Evolutionary conservation across 495 filamentous ascomycete species (phyloP), one percentile per base, ranked within the genome.

Genomic region (Trichoderma reesei): DNA sequence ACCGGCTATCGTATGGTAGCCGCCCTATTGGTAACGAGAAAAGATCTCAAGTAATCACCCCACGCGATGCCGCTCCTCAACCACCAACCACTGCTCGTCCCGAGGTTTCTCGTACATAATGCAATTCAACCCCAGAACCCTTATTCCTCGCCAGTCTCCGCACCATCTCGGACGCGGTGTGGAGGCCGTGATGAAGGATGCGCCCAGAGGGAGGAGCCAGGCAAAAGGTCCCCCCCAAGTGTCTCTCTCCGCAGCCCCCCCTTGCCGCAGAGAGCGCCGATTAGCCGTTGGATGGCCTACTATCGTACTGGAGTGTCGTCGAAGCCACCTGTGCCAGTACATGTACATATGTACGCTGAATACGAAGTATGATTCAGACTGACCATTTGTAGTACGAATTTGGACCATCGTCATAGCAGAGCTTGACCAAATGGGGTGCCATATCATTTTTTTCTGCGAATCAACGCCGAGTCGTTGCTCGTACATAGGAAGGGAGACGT

Each of bases 81-180:
- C 18, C 31, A 56, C 11, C 31, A 34, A 31, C 10, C 51, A 26
- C 34, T 14, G 3, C 10, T 56, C 26, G 26, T 31, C 31, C 26
- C 11, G 26, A 56, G 51, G 42, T 34, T 56, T 56, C 51, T 56
- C 9, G 51, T 56, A 56, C 51, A 56, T 56, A 34, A 34, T 48
- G 11, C 51, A 10, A 56, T 56, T 56, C 20, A 56, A 31, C 51
- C 51, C 51, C 51, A 56, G 51, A 56, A 56, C 51, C 51, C 51
- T 56, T 56, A 56, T 33, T 33, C 34, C 26, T 26, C 26, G 26
- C 51, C 20, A 56, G 20, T 14, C 51, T 56, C 51, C 51, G 51
- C 51, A 56, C 18, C 26, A 56, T 56, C 26, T 33, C 51, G 3
- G 20, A 56, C 51, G 51, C 26, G 9, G 26, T 56, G 51, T 56